Evolutionary conservation across 768 basidiomycete species (phyloP), one percentile per base, ranked within the genome.

Genomic region (Lentinula raphanica): DNA sequence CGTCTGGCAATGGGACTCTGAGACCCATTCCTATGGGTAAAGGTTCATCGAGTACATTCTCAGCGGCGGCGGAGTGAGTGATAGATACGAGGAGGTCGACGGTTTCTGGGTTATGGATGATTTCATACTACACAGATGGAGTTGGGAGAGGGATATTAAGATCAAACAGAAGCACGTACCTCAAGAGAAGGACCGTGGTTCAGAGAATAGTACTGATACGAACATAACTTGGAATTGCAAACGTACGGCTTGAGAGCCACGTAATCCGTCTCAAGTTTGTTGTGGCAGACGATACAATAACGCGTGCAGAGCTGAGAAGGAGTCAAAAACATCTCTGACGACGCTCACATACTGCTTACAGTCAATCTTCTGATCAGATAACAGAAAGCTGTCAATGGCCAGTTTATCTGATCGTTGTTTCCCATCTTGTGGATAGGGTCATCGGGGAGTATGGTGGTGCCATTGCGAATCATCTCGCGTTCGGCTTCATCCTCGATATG

Each of bases 201-300:
- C 49, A 86, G 71, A 3, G 77, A 71, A 65, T 87, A 87, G 63
- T 86, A 88, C 64, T 86, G 87, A 66, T 85, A 90, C 5, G 80
- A 72, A 68, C 88, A 90, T 4, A 90, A 75, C 54, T 79, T 79
- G 4, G 76, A 77, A 56, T 80, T 77, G 66, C 88, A 90, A 25
- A 90, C 86, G 64, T 88, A 90, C 1, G 88, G 88, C 66, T 88
- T 87, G 59, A 89, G 77, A 1, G 83, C 80, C 60, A 83, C 82
- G 58, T 79, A 81, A 39, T 79, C 74, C 8, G 71, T 73, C 9
- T 74, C 63, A 29, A 86, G 72, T 60, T 76, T 79, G 62, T 80
- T 80, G 64, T 87, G 87, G 69, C 88, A 89, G n/a, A 87, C 84
- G n/a, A 87, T 75, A 62, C 88, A 90, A 68, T 82, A 87, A 21